A percentile compares a stretch with the other conserved stretches of the same genome.
Conservation (phyloP, 805 yeast genomes). For the Candida maris region DNA sequence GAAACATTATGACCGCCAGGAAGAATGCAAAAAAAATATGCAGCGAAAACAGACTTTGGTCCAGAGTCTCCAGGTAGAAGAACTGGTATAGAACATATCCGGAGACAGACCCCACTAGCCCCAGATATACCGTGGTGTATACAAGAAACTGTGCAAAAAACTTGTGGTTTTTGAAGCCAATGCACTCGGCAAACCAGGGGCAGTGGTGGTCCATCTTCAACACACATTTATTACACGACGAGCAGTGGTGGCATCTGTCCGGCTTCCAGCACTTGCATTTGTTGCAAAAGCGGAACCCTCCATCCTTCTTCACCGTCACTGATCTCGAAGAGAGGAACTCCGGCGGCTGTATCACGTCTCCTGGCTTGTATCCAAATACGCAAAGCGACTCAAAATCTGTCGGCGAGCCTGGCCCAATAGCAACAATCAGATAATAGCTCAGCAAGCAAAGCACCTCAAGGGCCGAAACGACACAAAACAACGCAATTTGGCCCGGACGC, state of each 20-base stretch:
- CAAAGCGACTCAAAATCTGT: conserved; percentile 47
- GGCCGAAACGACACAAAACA: conserved; percentile 25
- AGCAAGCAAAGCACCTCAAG: conserved; percentile 39
- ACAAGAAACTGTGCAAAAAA: conserved; percentile 70
- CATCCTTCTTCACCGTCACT: conserved; percentile 49
- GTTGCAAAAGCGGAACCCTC: conserved; percentile 57
- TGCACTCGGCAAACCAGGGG: conserved; percentile 91
- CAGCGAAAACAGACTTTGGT: conserved; percentile 44
- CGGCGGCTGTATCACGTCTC: conserved; percentile 37
- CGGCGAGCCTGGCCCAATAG: conserved; percentile 64
- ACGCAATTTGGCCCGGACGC: conserved; percentile 13
- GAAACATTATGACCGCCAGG: conserved; percentile 46
- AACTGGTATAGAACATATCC: conserved; percentile 45
- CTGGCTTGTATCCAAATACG: conserved; percentile 14
- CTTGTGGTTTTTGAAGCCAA: conserved; percentile 80
- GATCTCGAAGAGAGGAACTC: conserved; percentile 37
- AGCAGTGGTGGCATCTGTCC: conserved; percentile 57
- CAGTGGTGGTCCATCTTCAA: conserved; percentile 60
- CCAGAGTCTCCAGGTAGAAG: conserved; percentile 31
- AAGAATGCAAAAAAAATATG: conserved; percentile 60
- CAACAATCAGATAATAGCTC: conserved; percentile 52
- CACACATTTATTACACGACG: conserved; percentile 44
- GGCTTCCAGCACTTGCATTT: conserved; percentile 59
- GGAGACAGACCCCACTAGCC: conserved; percentile 38
- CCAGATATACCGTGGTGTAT: conserved; percentile 48